Evolutionary conservation across 164 flowering plant species (phyloP), one percentile per base, ranked within the genome.

Genomic region (Malania oleifera): DNA sequence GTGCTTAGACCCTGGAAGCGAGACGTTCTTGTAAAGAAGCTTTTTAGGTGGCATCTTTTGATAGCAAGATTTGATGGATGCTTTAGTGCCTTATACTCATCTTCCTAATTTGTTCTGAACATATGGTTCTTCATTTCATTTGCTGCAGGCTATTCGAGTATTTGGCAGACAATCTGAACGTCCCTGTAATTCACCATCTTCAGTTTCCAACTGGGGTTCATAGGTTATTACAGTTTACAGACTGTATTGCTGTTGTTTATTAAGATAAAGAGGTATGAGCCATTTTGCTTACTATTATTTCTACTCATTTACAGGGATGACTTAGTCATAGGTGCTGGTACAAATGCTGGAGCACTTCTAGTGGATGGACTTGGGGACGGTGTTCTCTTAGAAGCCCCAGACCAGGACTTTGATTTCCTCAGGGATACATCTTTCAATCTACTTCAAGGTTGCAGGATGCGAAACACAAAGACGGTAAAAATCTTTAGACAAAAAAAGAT

Each of bases 331-430:
- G 70, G 82, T 62, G 96, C 98, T 63, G 97, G 98, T 52, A 68
- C 82, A 51, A 81, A 81, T 71, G 96, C 83, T 0, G 98, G 98
- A 62, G 90, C 86, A 9, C 98, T 89, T 70, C 70, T 93, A 41
- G 98, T 93, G 5, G 98, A 93, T 74, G 98, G 98, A 52, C 89
- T 93, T 52, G 98, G 98, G 56, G 98, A 93, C 73, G 98, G 98
- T 35, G 20, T 89, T 60, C 66, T 87, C 12, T 54, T 93, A 62
- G 98, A 93, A 73, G 93, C 96, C 63, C 82, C 83, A 44, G 95
- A 75, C 54, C 89, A 87, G 68, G 98, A 93, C 68, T 77, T 86
- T 53, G 97, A 93, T 38, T 89, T 93, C 60, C 81, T 93, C 1
- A 79, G 96, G 63, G 73, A 87, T 55, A 89, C 98, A 38, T 89